phyloP scores from a whole-genome alignment of 2,329 filamentous ascomycete genomes.

The Fusarium sp. region DNA sequence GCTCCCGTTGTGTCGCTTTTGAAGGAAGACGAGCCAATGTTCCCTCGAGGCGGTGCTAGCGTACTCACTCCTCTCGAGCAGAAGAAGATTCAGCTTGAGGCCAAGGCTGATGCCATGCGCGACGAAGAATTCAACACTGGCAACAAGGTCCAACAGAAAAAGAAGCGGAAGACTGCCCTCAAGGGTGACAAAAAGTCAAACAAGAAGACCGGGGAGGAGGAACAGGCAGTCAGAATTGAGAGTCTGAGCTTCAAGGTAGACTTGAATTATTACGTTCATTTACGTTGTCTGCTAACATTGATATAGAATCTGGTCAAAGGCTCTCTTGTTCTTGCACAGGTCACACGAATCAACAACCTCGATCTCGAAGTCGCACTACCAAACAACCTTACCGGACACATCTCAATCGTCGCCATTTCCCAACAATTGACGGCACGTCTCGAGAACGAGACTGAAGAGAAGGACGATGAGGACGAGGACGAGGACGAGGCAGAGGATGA shows the following conservation, averaged over 20 bases:
- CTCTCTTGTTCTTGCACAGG: conserved; percentile 86
- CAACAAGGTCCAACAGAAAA: conserved; percentile 58
- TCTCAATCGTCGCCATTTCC: conserved; percentile 92
- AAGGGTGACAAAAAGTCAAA: conserved; percentile 63
- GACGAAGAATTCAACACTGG: conserved; percentile 75
- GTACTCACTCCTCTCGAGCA: conserved; percentile 92
- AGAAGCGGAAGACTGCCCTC: conserved; percentile 64
- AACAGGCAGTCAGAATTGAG: conserved; percentile 77
- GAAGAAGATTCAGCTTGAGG: conserved; percentile 95
- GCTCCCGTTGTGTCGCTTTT: conserved; percentile 56
- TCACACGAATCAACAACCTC: conserved; percentile 81
- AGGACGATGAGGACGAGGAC: conserved; percentile 65
- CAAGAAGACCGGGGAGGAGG: conserved; percentile 51
- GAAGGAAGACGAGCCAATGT: conserved; percentile 86
- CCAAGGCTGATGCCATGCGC: conserved; percentile 89
- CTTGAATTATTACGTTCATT: background rate
- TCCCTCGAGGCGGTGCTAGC: conserved; percentile 91
- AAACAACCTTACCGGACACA: conserved; percentile 91
- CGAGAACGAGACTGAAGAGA: conserved; percentile 68
- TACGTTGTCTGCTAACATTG: conserved; percentile 36
- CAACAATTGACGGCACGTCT: conserved; percentile 79
- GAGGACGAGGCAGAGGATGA: conserved; percentile 61
- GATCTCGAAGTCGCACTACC: conserved; percentile 85
- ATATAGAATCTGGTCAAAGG: conserved; percentile 81
- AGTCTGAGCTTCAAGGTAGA: conserved; percentile 87